Evolutionary conservation across 108 stramenopile genomes (phyloP).

Genomic region (Fragilaria crotonensis): DNA sequence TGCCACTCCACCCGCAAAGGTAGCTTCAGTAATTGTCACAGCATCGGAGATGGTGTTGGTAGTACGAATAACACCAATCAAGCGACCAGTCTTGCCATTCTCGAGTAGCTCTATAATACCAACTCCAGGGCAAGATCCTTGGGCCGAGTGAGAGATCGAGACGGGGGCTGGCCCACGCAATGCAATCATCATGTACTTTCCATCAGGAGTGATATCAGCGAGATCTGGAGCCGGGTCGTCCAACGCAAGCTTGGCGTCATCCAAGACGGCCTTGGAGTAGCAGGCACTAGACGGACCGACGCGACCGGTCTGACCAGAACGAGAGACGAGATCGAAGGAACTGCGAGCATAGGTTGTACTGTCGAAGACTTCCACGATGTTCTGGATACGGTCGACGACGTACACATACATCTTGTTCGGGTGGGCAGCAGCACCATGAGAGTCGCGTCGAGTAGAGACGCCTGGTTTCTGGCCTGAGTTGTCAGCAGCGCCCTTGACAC

Average conservation of each 20-base stretch:
- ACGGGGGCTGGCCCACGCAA: slow-evolving; percentile 32
- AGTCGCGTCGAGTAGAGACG: slow-evolving; percentile 23
- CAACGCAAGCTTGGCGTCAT: slow-evolving; percentile 2
- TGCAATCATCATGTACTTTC: slow-evolving; percentile 19
- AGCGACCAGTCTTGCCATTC: slow-evolving; percentile 14
- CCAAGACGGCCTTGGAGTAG: slow-evolving; percentile 1
- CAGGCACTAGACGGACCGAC: slow-evolving; percentile 5
- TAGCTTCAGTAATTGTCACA: no score
- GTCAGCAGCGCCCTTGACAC: not conserved
- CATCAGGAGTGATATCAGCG: slow-evolving; percentile 20
- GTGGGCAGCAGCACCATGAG: slow-evolving; percentile 10
- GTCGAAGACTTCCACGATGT: slow-evolving; percentile 20
- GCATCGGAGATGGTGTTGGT: slow-evolving; percentile 17
- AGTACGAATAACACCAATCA: slow-evolving; percentile 24
- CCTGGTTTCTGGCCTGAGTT: slow-evolving; percentile 22
- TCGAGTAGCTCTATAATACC: slow-evolving; percentile 20
- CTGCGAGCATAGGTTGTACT: slow-evolving; percentile 5
- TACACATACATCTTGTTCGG: slow-evolving; percentile 23
- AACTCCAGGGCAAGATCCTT: slow-evolving; percentile 29
- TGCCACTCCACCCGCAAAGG: slow-evolving; percentile 14
- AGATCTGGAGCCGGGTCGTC: slow-evolving; percentile 24
- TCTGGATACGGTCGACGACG: slow-evolving; percentile 25
- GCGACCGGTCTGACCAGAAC: slow-evolving; percentile 5
- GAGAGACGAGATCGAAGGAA: slow-evolving; percentile 12
- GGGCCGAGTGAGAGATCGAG: slow-evolving; percentile 18